Base-by-base conservation (phyloP, 2,329 filamentous ascomycete genomes). In the Curvularia verruculosa region DNA sequence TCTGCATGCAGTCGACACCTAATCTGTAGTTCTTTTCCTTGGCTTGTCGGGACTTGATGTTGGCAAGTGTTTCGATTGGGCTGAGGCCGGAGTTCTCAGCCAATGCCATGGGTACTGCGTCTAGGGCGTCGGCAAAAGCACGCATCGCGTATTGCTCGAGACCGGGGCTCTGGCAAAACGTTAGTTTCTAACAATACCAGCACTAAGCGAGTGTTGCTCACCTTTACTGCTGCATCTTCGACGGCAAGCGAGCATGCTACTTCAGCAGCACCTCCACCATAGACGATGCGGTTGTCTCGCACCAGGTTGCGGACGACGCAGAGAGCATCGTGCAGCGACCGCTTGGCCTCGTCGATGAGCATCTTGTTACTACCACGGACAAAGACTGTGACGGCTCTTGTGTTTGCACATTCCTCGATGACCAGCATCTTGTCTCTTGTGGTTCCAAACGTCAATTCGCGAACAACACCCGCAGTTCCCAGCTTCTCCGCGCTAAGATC, bases 371-470 rank as follows among this genome's bases (percentile, higher is more conserved):
- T 96, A 72, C 95, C 95, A 72, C 95, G 86, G 59, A 99, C 91
- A 78, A 99, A 99, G 53, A 96, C 88, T 2, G 95, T 99, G 59
- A 99, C 96, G 43, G 95, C 95, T 71, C 95, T 85, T 56, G 92
- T 96, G 82, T 99, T 99, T 73, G 96, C 95, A 75, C 95, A 99
- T 80, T 99, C 95, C 81, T 99, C 96, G 70, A 99, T 99, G 55
- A 99, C 91, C 69, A 99, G 84, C 95, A 99, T 99, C 87, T 99
- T 98, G 80, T 99, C 95, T 73, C 95, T 87, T 41, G 95, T 99
- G 1, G 95, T 99, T 70, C 95, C 95, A 72, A 99, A 99, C 26
- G 87, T 90, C 89, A 99, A 92, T 79, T 99, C 93, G 64, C 92
- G 86, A 57, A 99, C 95, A 46, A 96, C 80, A 58, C 95, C 95